Base-by-base conservation (phyloP, 192 early-diverging fungal genomes). In the Helicostylum pulchrum region DNA sequence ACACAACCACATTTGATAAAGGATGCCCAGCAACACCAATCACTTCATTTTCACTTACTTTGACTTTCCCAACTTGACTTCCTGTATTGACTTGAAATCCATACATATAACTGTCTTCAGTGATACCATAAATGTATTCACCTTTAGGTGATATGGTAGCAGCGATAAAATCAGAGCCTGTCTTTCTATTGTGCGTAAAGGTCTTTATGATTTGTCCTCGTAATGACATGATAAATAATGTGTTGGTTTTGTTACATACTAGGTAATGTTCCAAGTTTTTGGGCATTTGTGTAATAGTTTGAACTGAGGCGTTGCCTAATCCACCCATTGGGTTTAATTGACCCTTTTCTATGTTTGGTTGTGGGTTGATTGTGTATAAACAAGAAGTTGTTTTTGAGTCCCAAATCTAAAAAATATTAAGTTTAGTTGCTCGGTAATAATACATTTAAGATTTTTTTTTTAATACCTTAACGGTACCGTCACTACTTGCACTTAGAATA, bases 21-120 rank as follows among this genome's bases (percentile, higher is more conserved):
- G 96, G 96, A 78, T 98, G 96, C 34, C 85, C 73, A 0, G 80
- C 77, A 45, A 96, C 77, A 2, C 92, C 92, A 62, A 90, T 84
- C 0, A 96, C 79, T 50, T 95, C 92, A 0, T 78, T 64, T 11
- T 87, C 85, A 0, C 57, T 60, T 56, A 88, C 75, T 70, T 87
- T 82, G 39, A 74, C 62, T 7, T 73, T 39, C 7, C 65, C 65
- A 4, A 82, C 70, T 10, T 80, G 47, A 7, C 71, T 68, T 1
- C 90, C 92, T 21, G 81, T 82, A 14, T 86, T 84, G 0, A 81
- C 65, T 50, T 85, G 75, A 63, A 92, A 94, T 50, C 80, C 82
- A 57, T 92, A 87, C 47, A 97, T 34, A 0, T 65, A 56, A 10
- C 84, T 83, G 49, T 87, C 79, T 71, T 94, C 92, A 0, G 81